Evolutionary conservation across 352 stramenopile species (phyloP).

Genomic region (Saprolegnia diclina): DNA sequence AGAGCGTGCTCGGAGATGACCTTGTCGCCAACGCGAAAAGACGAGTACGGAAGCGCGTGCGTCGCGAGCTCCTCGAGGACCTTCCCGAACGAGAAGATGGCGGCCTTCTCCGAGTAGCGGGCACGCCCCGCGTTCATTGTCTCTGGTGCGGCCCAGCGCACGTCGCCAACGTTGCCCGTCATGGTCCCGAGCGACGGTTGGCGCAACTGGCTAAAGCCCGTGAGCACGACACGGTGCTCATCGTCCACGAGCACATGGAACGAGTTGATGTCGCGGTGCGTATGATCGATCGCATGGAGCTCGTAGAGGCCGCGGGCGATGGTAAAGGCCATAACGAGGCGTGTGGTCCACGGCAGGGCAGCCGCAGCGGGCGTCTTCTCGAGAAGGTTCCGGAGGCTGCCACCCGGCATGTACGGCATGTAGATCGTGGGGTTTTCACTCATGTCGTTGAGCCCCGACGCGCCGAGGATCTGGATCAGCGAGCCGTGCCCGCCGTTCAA

Average conservation of each 20-base stretch:
- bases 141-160: background rate
- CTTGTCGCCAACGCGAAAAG: background rate
- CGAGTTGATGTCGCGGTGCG: conserved; percentile 1
- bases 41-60: background rate
- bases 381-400: background rate
- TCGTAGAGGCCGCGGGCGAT: background rate
- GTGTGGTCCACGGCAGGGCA: background rate
- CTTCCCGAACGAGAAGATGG: background rate
- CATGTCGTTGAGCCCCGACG: background rate
- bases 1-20: background rate
- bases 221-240: background rate
- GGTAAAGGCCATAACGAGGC: background rate
- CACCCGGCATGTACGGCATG: background rate
- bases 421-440: background rate
- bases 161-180: background rate
- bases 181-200: background rate
- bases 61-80: background rate
- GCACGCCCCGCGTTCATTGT: background rate
- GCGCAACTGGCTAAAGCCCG: background rate
- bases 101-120: background rate
- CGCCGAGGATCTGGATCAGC: background rate
- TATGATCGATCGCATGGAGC: background rate
- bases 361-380: background rate
- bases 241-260: background rate
- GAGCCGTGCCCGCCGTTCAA: background rate